phyloP scores from a whole-genome alignment of 805 yeast species.

The Myxozyma melibiosi region DNA sequence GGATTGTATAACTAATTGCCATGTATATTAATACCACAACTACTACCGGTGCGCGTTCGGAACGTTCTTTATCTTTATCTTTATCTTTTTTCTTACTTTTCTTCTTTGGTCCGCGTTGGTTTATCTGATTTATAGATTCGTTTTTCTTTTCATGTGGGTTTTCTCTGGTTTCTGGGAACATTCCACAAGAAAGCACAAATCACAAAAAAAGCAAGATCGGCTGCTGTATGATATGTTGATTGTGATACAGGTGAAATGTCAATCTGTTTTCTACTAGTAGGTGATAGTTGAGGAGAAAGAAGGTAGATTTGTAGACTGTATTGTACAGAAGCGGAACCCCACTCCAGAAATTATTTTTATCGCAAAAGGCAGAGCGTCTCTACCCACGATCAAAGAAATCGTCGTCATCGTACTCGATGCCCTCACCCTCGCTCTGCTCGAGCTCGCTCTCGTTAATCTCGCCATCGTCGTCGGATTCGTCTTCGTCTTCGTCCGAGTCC shows the following conservation, averaged over 20 bases:
- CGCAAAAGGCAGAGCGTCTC: not conserved
- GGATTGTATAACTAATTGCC: not conserved
- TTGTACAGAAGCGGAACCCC: no score
- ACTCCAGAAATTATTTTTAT: not conserved
- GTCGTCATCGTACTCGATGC: conserved; percentile 31
- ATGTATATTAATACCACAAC: not conserved
- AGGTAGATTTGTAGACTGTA: no score
- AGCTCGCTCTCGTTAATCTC: conserved; percentile 28
- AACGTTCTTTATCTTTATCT: not conserved
- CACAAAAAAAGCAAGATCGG: no score
- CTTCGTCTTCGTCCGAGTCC: conserved; percentile 23
- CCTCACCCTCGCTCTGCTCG: conserved; percentile 30
- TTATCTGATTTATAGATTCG: not conserved
- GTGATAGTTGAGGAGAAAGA: no score
- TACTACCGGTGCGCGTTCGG: not conserved
- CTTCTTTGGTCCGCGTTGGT: not conserved
- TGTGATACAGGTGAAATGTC: no score
- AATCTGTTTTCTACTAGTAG: no score
- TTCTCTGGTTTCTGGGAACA: no score
- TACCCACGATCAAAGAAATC: conserved; percentile 30
- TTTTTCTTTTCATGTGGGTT: no score
- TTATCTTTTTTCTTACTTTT: not conserved
- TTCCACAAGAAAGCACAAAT: no score
- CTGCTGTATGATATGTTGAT: not conserved
- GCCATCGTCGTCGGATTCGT: conserved; percentile 16